Evolutionary conservation across 805 yeast species (phyloP).

Genomic region (Saccharomyces jurei): DNA sequence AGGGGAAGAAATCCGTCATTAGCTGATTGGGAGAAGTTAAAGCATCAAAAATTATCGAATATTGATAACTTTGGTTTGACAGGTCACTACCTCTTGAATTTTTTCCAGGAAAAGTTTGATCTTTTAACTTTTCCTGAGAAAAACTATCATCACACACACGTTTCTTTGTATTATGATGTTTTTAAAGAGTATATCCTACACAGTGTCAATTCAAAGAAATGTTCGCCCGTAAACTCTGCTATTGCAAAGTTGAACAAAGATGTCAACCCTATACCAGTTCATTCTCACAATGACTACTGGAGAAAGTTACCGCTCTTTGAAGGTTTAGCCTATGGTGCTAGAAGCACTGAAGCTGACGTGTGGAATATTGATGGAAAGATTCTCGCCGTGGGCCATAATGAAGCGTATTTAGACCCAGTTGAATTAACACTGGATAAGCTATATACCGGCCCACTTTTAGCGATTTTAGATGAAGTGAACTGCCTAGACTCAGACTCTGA

Average conservation of each 20-base stretch:
- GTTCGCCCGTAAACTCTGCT: slow-evolving; percentile 11
- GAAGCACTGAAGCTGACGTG: slow-evolving; percentile 60
- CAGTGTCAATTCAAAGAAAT: not conserved
- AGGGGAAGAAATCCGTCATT: not conserved
- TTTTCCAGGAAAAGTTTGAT: not conserved
- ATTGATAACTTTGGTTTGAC: not conserved
- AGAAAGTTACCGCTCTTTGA: slow-evolving; percentile 48
- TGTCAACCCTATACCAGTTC: slow-evolving; percentile 32
- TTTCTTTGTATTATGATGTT: not conserved
- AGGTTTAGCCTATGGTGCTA: slow-evolving; percentile 44
- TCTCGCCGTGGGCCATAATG: slow-evolving; percentile 58
- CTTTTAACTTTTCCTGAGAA: not conserved
- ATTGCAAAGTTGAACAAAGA: slow-evolving; percentile 21
- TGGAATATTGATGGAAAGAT: slow-evolving; percentile 33
- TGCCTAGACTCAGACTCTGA: slow-evolving; percentile 5
- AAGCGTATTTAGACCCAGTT: slow-evolving; percentile 35
- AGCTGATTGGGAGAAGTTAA: not conserved
- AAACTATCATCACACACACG: not conserved
- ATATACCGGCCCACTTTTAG: slow-evolving; percentile 47
- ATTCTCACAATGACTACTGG: slow-evolving; percentile 70
- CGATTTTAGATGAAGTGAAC: slow-evolving; percentile 44
- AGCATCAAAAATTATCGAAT: not conserved
- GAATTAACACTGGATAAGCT: slow-evolving; percentile 40
- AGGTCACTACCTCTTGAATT: not conserved
- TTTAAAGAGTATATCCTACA: not conserved